Base-by-base conservation (phyloP, 2,329 filamentous ascomycete species). In the Colletotrichum sublineola region DNA sequence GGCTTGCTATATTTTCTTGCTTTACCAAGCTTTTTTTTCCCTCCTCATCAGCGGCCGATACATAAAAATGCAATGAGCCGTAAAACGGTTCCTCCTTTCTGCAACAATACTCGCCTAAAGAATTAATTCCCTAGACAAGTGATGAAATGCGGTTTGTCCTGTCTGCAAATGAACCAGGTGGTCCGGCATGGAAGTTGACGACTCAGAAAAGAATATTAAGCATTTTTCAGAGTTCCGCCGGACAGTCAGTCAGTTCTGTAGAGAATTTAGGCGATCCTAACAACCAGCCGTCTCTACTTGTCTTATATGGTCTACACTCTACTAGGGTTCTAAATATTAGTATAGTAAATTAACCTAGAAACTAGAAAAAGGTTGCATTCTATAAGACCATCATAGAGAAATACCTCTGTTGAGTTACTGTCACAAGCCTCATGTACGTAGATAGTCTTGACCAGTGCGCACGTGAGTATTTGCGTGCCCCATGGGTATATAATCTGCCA, bases 61-160 rank as follows among this genome's bases (percentile, higher is more conserved):
- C 55, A 64, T 48, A 68, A 44, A 65, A 36, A 61, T 33, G 18
- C 50, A 36, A n/a, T n/a, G 52, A 68, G 24, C 53, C 69, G 69
- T 55, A 36, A 46, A 50, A 36, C 18, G 53, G 15, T 24, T 24
- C 15, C 36, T 36, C 14, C 29, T 18, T 40, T 20, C 33, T 8
- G n/a, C 20, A 42, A 42, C n/a, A n/a, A 18, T 20, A 8, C 8
- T 48, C n/a, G n/a, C 11, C n/a, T 24, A n/a, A 3, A 46, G 46
- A 9, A 20, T 31, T 6, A 31, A 20, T 9, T 20, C 31, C 31
- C 31, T 56, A 12, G 18, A 12, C 9, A 14, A 29, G 8, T 11
- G 31, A 20, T n/a, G 52, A 8, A 15, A 33, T 36, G 18, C 31
- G 2, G 36, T 56, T 36, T 18, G 31, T 12, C 52, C 11, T 36